Evolutionary conservation across 257 asterid species (phyloP).

Genomic region (Plantago major): DNA sequence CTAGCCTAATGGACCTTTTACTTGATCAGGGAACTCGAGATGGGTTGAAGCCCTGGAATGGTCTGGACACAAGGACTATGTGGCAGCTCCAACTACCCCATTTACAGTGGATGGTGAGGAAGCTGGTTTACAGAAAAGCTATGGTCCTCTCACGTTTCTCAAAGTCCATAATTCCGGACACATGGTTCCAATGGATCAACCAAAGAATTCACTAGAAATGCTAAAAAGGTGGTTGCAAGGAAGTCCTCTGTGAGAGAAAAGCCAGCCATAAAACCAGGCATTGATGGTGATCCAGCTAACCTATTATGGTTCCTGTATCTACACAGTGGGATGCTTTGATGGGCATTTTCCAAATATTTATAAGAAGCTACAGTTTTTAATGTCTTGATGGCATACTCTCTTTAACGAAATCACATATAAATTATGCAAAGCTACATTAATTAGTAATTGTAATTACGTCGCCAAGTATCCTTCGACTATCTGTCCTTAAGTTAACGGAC

Average conservation of each 20-base stretch:
- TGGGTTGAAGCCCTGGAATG: conserved; percentile 70
- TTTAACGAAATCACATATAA: too few relatives aligned
- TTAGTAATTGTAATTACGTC: too few relatives aligned
- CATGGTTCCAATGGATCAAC: conserved; percentile 88
- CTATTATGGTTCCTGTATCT: not conserved
- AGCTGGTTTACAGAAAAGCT: conserved; percentile 46
- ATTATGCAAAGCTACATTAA: too few relatives aligned
- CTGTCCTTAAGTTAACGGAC: too few relatives aligned
- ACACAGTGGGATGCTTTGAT: not conserved
- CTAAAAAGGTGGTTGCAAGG: conserved; percentile 56
- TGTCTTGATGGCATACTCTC: too few relatives aligned
- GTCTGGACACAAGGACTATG: conserved; percentile 44
- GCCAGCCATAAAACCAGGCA: not conserved
- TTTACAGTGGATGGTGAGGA: conserved; percentile 43
- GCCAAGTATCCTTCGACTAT: too few relatives aligned
- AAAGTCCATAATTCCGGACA: conserved; percentile 69
- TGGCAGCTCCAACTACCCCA: conserved; percentile 30
- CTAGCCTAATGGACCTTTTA: not conserved
- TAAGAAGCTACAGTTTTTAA: too few relatives aligned
- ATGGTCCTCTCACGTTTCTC: conserved; percentile 59
- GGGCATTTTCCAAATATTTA: too few relatives aligned
- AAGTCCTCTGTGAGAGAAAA: conserved; percentile 9
- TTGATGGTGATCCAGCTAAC: not conserved
- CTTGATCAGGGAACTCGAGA: conserved; percentile 56
- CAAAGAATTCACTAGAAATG: conserved; percentile 57